Conservation (phyloP, 1,139 yeast genomes). For the Torulaspora pretoriensis region DNA sequence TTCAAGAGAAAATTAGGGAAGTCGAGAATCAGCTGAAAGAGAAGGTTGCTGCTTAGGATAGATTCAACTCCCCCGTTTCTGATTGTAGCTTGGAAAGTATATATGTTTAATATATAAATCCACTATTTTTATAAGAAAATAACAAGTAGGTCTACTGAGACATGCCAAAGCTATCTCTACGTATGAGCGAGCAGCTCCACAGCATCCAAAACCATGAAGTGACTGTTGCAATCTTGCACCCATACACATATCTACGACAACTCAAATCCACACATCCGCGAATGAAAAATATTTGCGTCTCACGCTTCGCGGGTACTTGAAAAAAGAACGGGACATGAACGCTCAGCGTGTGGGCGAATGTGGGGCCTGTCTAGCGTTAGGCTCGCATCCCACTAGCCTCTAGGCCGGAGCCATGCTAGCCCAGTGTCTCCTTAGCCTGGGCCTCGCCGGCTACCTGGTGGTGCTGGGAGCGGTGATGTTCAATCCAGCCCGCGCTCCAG, state of each 20-base stretch:
- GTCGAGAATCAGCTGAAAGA: constrained; percentile 12
- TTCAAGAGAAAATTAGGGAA: constrained; percentile 12
- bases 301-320: background rate
- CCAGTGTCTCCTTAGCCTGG: background rate
- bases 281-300: background rate
- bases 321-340: too few relatives aligned
- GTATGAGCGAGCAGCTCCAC: too few relatives aligned
- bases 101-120: constrained; percentile 1
- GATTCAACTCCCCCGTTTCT: background rate
- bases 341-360: too few relatives aligned
- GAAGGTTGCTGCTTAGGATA: constrained; percentile 8
- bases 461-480: too few relatives aligned
- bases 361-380: too few relatives aligned
- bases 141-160: background rate
- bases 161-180: too few relatives aligned
- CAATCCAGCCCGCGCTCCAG: background rate
- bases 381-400: too few relatives aligned
- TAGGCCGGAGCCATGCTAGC: too few relatives aligned
- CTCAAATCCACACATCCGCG: background rate
- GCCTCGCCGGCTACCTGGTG: background rate
- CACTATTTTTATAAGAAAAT: constrained; percentile 1
- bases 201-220: too few relatives aligned
- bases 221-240: too few relatives aligned
- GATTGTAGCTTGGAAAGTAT: background rate
- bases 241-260: too few relatives aligned